Evolutionary conservation across 2,329 filamentous ascomycete species (phyloP).

Genomic region (Ascochyta rabiei): DNA sequence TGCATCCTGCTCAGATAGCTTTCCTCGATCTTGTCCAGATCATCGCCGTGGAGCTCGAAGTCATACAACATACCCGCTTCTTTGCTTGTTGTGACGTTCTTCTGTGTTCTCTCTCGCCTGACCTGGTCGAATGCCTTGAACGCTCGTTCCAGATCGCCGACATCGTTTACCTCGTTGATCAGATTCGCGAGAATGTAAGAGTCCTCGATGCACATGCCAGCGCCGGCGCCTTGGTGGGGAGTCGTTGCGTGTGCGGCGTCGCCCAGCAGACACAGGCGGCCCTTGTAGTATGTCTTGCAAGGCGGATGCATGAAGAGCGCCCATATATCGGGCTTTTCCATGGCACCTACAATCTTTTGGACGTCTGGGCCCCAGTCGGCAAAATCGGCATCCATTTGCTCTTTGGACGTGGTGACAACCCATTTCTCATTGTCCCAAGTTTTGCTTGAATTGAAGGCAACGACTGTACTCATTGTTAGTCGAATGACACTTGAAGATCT

Average conservation of each 20-base stretch:
- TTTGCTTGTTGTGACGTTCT: conserved; percentile 37
- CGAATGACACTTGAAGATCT: too few species aligned
- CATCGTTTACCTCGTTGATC: conserved; percentile 35
- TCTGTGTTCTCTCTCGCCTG: conserved; percentile 36
- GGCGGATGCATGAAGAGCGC: conserved; percentile 62
- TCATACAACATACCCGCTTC: conserved; percentile 49
- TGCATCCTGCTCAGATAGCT: conserved; percentile 40
- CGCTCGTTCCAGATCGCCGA: conserved; percentile 42
- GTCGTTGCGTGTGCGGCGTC: conserved; percentile 64
- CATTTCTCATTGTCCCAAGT: conserved; percentile 43
- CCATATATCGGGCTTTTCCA: conserved; percentile 62
- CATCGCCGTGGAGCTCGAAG: conserved; percentile 47
- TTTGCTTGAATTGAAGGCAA: conserved; percentile 43
- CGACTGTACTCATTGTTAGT: conserved; percentile 31
- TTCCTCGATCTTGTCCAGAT: conserved; percentile 47
- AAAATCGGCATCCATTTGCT: conserved; percentile 42
- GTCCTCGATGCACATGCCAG: conserved; percentile 64
- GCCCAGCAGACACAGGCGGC: conserved; percentile 57
- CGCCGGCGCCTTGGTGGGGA: conserved; percentile 63
- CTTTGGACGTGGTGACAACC: conserved; percentile 42
- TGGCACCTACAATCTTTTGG: conserved; percentile 40
- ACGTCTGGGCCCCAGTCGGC: conserved; percentile 38
- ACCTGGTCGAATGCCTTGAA: conserved; percentile 40
- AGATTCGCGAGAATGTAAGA: conserved; percentile 44
- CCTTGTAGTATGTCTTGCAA: conserved; percentile 53